Evolutionary conservation across 1,139 yeast species (phyloP), one percentile per base, ranked within the genome.

Genomic region (Tardiomyces blankii): DNA sequence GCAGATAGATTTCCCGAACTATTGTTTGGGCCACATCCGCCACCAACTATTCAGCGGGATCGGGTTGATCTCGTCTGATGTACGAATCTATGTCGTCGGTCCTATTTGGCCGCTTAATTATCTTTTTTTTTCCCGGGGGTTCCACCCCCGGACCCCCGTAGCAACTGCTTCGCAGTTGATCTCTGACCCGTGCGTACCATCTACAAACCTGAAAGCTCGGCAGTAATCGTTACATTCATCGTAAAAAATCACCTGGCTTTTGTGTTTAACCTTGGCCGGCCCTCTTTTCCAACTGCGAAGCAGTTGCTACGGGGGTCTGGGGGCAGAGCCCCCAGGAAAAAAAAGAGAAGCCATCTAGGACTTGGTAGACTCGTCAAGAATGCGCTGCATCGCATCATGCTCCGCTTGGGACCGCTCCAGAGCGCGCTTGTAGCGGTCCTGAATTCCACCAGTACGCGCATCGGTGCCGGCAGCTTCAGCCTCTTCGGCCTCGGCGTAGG

Each of bases 1-100:
- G 91, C 94, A 0, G 67, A 73, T 47, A 67, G 84, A 41, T 85
- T 82, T 58, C 95, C 95, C 0, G 77, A 83, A 57, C 66, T 86
- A 54, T 74, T 86, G 14, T 81, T 83, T 59, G 35, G 35, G 16
- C 16, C 35, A 53, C 2, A 43, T 50, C 13, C 48, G 52, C n/a
- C 38, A 27, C 30, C 42, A 46, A 32, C 55, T 35, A 2, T 27
- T 41, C 43, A 32, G 49, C 51, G 6, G 28, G n/a, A n/a, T n/a
- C n/a, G n/a, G n/a, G n/a, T n/a, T n/a, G n/a, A n/a, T n/a, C n/a
- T n/a, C 13, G 16, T 12, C 19, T 18, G 19, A 38, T 12, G 16
- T 8, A 35, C 39, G 19, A 18, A 35, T 14, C 8, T 14, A 39
- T 7, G 9, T 12, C 7, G 12, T 9, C 30, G 8, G 11, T 18